Base-by-base conservation (phyloP, 2,329 filamentous ascomycete species). In the Beauveria asiatica region DNA sequence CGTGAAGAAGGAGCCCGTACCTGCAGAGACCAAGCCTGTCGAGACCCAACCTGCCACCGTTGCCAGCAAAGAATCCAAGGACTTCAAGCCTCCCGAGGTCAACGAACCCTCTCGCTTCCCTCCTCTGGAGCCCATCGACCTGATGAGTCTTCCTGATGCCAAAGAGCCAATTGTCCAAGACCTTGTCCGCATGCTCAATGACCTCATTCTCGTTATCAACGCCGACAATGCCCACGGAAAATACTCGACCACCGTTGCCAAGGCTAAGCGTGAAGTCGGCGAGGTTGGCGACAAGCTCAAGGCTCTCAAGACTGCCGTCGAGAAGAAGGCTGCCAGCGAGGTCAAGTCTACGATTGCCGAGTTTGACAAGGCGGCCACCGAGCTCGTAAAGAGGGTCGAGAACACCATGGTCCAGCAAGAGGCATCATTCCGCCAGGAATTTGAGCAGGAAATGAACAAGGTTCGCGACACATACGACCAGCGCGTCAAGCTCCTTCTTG, bases 161-260 rank as follows among this genome's bases (percentile, higher is more conserved):
- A 84, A 86, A 62, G 93, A 97, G 71, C 89, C 90, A 30, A 83
- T 96, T 41, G 89, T 97, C 23, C 92, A 97, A 74, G 91, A 97
- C 69, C 80, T 99, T 6, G 91, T 96, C 62, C 93, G 90, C 77
- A 93, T 96, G 76, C 82, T 99, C 67, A 99, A 99, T 76, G 91
- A 96, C 73, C 88, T 99, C 68, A 96, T 99, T 70, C 86, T 90
- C 9, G 90, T 95, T 51, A 87, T 97, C 72, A 96, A 97, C 73
- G 89, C 89, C 61, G 93, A 96, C 72, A 84, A 87, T 63, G 84
- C 90, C 61, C 84, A 87, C 64, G 82, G 82, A 66, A 91, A 88
- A 73, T 96, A 94, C 75, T 85, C 84, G 57, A 82, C 83, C 3
- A 87, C 91, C 1, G 86, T 99, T 61, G 78, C 82, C 66, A 92